Evolutionary conservation across 1,284 basidiomycete genomes (phyloP), one percentile per base, ranked within the genome.

Genomic region (Sporisorium exsertum): DNA sequence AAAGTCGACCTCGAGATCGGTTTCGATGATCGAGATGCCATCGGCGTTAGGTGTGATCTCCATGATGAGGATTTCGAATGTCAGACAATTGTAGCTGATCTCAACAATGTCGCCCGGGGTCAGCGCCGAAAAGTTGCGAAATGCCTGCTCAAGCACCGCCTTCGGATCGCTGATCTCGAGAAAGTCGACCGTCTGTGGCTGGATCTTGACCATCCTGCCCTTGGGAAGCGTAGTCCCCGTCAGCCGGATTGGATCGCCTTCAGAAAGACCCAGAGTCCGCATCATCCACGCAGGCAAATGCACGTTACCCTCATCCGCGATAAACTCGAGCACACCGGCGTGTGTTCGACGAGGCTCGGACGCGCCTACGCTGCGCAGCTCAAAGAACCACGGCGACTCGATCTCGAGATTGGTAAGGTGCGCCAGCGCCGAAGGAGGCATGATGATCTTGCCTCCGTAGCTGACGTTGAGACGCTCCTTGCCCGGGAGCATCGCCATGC

Each of bases 251-350:
- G 94, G 91, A 87, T 99, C 96, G 15, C 97, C 97, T 86, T 99
- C 97, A 56, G 92, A 92, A 29, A 99, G 87, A 27, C 92, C 90
- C 10, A 99, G 88, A 9, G 94, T 94, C 87, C 93, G 94, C 97
- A 99, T 99, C 94, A 99, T 97, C 97, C 97, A 99, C 74, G 94
- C 93, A 0, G 97, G 97, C 15, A 99, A 88, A 87, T 99, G 93
- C 3, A 97, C 95, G 22, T 93, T 90, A 16, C 97, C 97, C 86
- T 98, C 95, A 64, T 97, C 93, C 0, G 97, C 96, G 76, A 98
- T 98, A 87, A 99, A 99, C 86, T 99, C 97, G 49, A 99, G 90
- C 18, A 99, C 97, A 89, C 97, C 97, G 0, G 93, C 93, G 85
- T 99, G 94, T 0, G 97, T 99, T 51, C 86, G 85, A 20, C 71